Evolutionary conservation across 108 stramenopile species (phyloP).

Genomic region (Nannochloropsis gaditana): DNA sequence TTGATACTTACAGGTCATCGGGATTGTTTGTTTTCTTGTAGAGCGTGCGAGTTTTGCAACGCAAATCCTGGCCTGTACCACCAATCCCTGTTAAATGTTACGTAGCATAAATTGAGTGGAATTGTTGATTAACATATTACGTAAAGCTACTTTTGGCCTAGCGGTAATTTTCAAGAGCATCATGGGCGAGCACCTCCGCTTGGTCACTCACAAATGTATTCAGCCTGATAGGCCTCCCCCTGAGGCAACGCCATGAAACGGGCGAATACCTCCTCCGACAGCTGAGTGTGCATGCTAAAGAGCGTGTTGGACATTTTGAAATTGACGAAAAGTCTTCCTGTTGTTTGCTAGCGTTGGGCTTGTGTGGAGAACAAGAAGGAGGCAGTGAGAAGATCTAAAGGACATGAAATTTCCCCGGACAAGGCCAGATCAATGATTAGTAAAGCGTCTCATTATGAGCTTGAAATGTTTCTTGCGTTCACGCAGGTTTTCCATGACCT

Average conservation of each 20-base stretch:
- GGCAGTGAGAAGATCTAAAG: too few species aligned
- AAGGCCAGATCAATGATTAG: too few species aligned
- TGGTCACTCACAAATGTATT: conserved; percentile 40
- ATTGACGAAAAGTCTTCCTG: too few species aligned
- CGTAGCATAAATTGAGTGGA: background rate
- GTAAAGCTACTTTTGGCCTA: background rate
- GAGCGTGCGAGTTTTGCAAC: conserved; percentile 48
- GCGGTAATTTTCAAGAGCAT: conserved; percentile 8
- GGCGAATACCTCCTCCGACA: conserved; percentile 28
- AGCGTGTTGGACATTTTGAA: conserved; percentile 18
- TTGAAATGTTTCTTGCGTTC: too few species aligned
- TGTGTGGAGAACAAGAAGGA: too few species aligned
- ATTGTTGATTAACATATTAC: too few species aligned
- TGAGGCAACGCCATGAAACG: conserved; percentile 38
- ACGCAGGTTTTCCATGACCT: too few species aligned
- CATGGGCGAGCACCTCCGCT: background rate
- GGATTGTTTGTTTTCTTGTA: background rate
- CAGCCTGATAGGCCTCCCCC: conserved; percentile 32
- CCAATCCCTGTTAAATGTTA: conserved; percentile 28
- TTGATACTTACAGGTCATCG: conserved; percentile 2
- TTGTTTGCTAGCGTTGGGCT: too few species aligned
- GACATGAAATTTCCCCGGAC: too few species aligned
- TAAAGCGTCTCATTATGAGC: too few species aligned
- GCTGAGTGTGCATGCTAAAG: conserved; percentile 33
- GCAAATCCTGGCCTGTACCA: conserved; percentile 42